Conservation (phyloP, 2,329 filamentous ascomycete species). For the Alternaria consortialis region DNA sequence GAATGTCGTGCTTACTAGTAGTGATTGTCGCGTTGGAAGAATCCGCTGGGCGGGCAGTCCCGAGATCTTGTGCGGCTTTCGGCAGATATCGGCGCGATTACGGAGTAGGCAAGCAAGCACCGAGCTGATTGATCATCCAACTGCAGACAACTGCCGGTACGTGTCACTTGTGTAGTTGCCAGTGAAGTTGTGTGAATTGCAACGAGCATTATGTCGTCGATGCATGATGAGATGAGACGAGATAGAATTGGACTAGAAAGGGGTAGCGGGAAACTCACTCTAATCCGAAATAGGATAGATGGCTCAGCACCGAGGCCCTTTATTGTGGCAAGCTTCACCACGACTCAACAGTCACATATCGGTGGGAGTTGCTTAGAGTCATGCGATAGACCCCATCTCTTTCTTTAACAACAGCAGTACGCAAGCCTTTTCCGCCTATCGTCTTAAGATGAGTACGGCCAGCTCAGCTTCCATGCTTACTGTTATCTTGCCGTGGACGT, state of each 20-base stretch:
- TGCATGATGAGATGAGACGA: neutral
- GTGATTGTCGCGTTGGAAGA: neutral
- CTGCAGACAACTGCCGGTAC: rapidly evolving
- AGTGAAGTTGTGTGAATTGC: neutral
- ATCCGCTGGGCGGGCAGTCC: neutral
- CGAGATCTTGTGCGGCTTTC: constrained; percentile 1
- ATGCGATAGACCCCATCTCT: no score
- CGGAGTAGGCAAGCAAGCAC: neutral
- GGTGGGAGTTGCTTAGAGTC: no score
- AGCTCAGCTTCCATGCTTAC: neutral
- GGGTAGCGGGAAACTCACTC: neutral
- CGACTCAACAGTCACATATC: neutral
- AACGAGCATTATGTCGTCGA: neutral
- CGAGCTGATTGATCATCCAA: neutral
- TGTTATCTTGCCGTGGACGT: neutral
- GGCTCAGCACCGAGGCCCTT: neutral
- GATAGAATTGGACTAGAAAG: neutral
- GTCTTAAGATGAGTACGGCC: neutral
- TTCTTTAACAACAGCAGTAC: no score
- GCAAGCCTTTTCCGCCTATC: no score
- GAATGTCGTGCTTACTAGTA: neutral
- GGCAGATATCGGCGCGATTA: neutral
- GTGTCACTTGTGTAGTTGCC: neutral
- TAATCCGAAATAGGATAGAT: neutral
- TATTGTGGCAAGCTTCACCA: neutral